Evolutionary conservation across 2,329 filamentous ascomycete species (phyloP).

Genomic region (Ophiostoma tasmaniense): DNA sequence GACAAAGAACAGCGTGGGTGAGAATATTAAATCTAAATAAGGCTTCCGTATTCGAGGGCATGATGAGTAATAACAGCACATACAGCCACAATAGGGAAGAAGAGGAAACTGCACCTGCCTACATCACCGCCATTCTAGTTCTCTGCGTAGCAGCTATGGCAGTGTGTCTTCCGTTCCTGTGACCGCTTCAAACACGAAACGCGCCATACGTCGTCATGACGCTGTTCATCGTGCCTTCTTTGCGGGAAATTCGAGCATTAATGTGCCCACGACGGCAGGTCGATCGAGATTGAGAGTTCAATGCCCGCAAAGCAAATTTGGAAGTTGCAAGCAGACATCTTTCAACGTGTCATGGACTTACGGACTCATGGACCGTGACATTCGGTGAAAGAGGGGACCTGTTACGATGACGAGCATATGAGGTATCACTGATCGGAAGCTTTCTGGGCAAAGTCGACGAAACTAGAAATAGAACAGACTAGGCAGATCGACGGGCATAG

Average conservation of each 20-base stretch:
- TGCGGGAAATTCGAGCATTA: constrained; percentile 2
- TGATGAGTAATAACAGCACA: neutral
- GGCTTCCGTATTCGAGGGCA: neutral
- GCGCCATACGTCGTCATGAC: constrained; percentile 3
- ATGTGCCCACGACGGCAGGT: constrained; percentile 11
- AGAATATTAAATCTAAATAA: neutral
- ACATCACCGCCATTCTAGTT: neutral
- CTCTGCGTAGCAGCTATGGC: neutral
- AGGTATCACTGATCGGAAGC: neutral
- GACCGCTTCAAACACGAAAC: constrained; percentile 5
- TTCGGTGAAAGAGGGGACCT: neutral
- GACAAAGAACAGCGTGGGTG: neutral
- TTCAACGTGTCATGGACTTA: neutral
- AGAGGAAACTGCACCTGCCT: neutral
- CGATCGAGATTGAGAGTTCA: constrained; percentile 3
- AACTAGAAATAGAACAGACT: neutral
- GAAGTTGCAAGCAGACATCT: neutral
- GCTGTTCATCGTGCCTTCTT: constrained; percentile 7
- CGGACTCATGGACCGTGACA: neutral
- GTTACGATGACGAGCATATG: constrained; percentile 1
- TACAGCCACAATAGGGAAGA: neutral
- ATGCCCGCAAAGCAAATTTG: neutral
- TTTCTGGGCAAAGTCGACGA: neutral
- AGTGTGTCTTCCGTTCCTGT: constrained; percentile 8
- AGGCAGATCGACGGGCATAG: neutral